Base-by-base conservation (phyloP, 2,329 filamentous ascomycete species). In the Colletotrichum sp. region DNA sequence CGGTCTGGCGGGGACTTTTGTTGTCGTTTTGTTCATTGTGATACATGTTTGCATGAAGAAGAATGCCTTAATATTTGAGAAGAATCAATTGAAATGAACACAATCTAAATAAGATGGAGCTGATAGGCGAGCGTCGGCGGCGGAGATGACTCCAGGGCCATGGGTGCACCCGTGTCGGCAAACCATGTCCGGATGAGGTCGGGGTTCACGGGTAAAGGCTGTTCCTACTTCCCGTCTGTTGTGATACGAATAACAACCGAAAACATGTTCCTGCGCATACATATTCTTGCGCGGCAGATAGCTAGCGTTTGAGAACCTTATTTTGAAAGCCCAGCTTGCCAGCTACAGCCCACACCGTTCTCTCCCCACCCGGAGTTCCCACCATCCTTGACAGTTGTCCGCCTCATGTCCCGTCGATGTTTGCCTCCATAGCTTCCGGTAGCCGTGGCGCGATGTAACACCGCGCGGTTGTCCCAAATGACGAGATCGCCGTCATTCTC, bases 101-200 rank as follows among this genome's bases (percentile, higher is more conserved):
- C 1, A 22, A 13, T 49, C 44, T 49, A 13, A 7, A 49, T 13
- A 13, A 22, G 1, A n/a, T n/a, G n/a, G n/a, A 49, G 6, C n/a
- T 13, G 11, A 22, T 0, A 13, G 6, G n/a, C n/a, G 44, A 49
- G 44, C 0, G 6, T 49, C n/a, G 11, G n/a, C n/a, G 0, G 44
- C 11, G n/a, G 4, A 8, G 11, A n/a, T 22, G 2, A 49, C 6
- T 49, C 2, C 6, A 13, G 12, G 0, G n/a, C 5, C n/a, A n/a
- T 8, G 6, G n/a, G n/a, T 12, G 11, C 44, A 49, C 12, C n/a
- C n/a, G 44, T 8, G n/a, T 12, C 44, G 44, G 44, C 44, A 49
- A 49, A 49, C n/a, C 6, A 49, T 3, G 44, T 49, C 44, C 44
- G 44, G 11, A 22, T 49, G 11, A 49, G n/a, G 6, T 4, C 44